phyloP scores from a whole-genome alignment of 371 early-diverging fungal genomes.

The Mycotypha africana region DNA sequence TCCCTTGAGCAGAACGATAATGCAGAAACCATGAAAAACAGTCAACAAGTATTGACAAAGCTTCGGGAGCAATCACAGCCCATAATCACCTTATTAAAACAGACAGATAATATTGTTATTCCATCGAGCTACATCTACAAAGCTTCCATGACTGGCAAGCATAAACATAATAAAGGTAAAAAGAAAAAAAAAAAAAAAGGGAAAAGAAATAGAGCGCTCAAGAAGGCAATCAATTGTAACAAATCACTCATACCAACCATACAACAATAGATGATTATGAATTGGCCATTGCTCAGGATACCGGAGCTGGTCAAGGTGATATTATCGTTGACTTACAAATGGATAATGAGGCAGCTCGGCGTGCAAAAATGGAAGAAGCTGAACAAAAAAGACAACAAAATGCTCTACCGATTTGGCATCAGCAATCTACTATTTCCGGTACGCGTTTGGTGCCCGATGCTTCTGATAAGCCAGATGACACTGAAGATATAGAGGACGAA shows the following conservation, averaged over 20 bases:
- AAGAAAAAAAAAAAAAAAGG: constrained; percentile 3
- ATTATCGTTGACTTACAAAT: constrained; percentile 77
- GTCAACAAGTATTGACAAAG: constrained; percentile 36
- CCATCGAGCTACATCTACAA: constrained; percentile 53
- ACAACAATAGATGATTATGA: constrained; percentile 52
- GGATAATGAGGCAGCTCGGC: constrained; percentile 66
- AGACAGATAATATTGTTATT: constrained; percentile 72
- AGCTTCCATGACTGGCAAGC: constrained; percentile 21
- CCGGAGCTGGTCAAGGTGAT: constrained; percentile 68
- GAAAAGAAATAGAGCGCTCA: no score
- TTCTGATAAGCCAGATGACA: constrained; percentile 23
- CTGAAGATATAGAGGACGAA: constrained; percentile 35
- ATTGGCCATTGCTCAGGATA: constrained; percentile 65
- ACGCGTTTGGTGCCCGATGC: constrained; percentile 22
- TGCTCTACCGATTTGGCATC: constrained; percentile 80
- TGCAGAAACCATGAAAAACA: constrained; percentile 53
- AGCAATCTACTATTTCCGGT: constrained; percentile 63
- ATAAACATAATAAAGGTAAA: constrained; percentile 21
- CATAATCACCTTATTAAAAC: constrained; percentile 75
- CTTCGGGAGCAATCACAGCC: constrained; percentile 79
- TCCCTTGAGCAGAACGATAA: constrained; percentile 65
- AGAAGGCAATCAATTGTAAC: no score
- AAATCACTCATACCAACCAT: no score
- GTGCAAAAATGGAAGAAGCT: constrained; percentile 62
- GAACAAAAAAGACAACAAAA: constrained; percentile 74